Percentiles rank a stretch among this genome's conserved stretches.
These are phyloP conservation scores for Epichloe glyceriae DNA, from an alignment of 2,329 filamentous ascomycete species.

Conservation along the genomic window DNA sequence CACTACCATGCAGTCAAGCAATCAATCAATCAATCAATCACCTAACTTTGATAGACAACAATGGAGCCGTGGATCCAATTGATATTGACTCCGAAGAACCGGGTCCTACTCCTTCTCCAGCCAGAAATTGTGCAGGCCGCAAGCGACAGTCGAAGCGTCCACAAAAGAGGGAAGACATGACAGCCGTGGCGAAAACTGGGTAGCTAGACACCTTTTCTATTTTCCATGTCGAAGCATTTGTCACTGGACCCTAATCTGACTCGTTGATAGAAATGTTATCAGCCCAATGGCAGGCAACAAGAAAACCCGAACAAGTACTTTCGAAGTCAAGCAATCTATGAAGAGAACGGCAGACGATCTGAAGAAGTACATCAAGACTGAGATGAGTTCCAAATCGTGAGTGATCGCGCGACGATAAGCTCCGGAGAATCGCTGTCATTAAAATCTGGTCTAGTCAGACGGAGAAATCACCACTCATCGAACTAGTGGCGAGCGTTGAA, in stretches of 20 bases:
- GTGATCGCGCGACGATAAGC: not conserved
- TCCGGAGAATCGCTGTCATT: not conserved
- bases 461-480: not conserved
- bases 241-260: not conserved
- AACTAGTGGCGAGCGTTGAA: not conserved
- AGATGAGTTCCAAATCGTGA: not conserved
- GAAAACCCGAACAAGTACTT: not conserved
- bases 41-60: not conserved
- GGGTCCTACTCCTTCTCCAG: not conserved
- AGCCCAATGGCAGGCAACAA: not conserved
- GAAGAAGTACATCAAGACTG: slow-evolving; percentile 1
- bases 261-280: not conserved
- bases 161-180: not conserved
- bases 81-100: not conserved
- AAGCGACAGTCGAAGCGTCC: not conserved
- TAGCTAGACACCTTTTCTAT: not conserved
- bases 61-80: not conserved
- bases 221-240: too few relatives aligned
- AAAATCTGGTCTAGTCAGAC: not conserved
- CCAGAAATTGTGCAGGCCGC: not conserved
- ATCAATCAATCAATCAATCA: not conserved
- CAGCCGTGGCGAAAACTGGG: not conserved
- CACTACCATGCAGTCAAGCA: not conserved
- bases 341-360: not conserved
- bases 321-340: slow-evolving; percentile 3